phyloP scores from a whole-genome alignment of 2,329 filamentous ascomycete genomes.

The Chrysoporthe cubensis region DNA sequence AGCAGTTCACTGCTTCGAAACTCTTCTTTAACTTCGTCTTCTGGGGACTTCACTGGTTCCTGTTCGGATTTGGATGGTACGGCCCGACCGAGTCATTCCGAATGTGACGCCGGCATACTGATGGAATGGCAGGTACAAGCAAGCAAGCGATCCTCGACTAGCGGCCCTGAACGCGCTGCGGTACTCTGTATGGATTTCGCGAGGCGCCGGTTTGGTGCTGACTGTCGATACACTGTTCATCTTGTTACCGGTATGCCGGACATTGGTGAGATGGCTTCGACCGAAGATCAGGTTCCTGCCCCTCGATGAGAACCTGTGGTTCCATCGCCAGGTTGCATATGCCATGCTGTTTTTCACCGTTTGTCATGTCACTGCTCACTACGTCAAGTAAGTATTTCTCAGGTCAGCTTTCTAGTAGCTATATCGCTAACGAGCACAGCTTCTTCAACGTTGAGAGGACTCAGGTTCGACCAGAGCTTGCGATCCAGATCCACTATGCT shows the following conservation, averaged over 20 bases:
- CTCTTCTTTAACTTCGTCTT: slow-evolving; percentile 81
- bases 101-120: slow-evolving; percentile 26
- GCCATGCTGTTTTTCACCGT: slow-evolving; percentile 81
- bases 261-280: slow-evolving; percentile 79
- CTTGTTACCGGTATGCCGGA: slow-evolving; percentile 91
- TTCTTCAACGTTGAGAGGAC: slow-evolving; percentile 93
- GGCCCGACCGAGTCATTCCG: slow-evolving; percentile 36
- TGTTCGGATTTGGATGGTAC: slow-evolving; percentile 89
- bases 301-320: slow-evolving; percentile 96
- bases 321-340: slow-evolving; percentile 94
- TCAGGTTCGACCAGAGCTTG: slow-evolving; percentile 79
- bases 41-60: slow-evolving; percentile 74
- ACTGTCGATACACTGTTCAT: slow-evolving; percentile 86
- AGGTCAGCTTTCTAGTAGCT: too few species aligned
- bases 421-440: slow-evolving; percentile 46
- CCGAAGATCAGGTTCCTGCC: slow-evolving; percentile 88
- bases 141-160: slow-evolving; percentile 69
- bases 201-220: slow-evolving; percentile 86
- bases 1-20: slow-evolving; percentile 72
- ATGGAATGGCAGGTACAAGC: slow-evolving; percentile 69
- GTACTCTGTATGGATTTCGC: slow-evolving; percentile 94
- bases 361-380: slow-evolving; percentile 79
- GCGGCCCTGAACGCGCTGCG: slow-evolving; percentile 78
- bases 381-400: slow-evolving; percentile 75
- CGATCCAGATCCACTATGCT: slow-evolving; percentile 88